phyloP scores from a whole-genome alignment of 2,329 filamentous ascomycete species.

The Penicillium sp. region DNA sequence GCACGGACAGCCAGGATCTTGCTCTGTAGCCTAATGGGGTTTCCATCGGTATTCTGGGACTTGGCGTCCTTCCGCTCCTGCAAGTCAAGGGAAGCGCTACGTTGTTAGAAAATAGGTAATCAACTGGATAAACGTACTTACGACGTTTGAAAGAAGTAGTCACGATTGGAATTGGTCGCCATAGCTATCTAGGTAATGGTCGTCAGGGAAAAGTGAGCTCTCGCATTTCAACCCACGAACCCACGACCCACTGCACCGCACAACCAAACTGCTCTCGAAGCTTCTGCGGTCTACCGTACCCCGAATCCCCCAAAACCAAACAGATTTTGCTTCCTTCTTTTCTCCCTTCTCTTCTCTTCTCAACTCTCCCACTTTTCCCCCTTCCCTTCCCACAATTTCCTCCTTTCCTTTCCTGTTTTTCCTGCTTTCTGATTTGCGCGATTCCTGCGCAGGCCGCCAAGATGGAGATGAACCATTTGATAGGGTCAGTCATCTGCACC shows the following conservation, averaged over 20 bases:
- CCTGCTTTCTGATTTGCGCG: conserved; percentile 30
- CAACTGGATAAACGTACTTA: conserved; percentile 45
- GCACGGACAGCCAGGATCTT: conserved; percentile 75
- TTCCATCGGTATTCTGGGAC: conserved; percentile 77
- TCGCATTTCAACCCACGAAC: conserved; percentile 2
- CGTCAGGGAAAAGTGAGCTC: conserved; percentile 2
- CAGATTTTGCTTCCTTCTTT: conserved; percentile 27
- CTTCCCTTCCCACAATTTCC: conserved; percentile 20
- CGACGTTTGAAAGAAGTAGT: conserved; percentile 93
- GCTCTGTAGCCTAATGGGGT: conserved; percentile 74
- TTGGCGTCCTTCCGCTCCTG: conserved; percentile 66
- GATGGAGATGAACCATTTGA: conserved; percentile 52
- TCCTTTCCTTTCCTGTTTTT: conserved; percentile 17
- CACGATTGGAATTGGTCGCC: conserved; percentile 69
- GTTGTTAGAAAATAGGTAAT: conserved; percentile 1
- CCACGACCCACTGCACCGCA: conserved; percentile 10
- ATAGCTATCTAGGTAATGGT: conserved; percentile 35
- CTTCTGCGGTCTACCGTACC: conserved; percentile 34
- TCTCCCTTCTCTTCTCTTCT: conserved; percentile 21
- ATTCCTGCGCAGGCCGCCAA: conserved; percentile 28
- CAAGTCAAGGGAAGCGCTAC: conserved; percentile 50
- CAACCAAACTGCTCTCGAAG: conserved; percentile 29
- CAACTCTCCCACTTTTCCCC: conserved; percentile 16
- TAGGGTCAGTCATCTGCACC: conserved; percentile 42
- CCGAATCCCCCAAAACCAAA: conserved; percentile 31